Base-by-base conservation (phyloP, 306 rosid genomes). In the Cucurbita moschata region DNA sequence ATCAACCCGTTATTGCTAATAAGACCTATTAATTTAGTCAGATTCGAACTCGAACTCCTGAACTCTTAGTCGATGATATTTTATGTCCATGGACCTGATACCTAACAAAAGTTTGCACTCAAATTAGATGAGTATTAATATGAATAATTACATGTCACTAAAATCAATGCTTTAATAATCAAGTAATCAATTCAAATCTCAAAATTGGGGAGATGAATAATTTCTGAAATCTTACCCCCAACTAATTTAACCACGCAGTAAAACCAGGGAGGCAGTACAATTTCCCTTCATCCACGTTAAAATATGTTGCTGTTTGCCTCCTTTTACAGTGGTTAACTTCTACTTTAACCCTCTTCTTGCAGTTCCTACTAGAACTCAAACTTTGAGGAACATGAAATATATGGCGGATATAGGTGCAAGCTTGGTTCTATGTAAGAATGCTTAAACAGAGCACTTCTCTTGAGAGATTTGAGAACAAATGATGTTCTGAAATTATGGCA, bases 401-500 rank as follows among this genome's bases (percentile, higher is more conserved):
- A 30, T 30, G 35, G 35, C 35, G 35, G 35, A 30, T 30, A 30
- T 30, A 30, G 35, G 35, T 30, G 35, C 35, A 30, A 30, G 35
- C 35, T 30, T 30, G 35, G 35, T 30, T 30, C 35, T 30, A 30
- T 30, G 35, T 30, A 30, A 30, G 35, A 63, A 40, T 40, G 71
- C 71, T 64, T 64, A 64, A 64, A 64, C 35, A 30, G 35, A 64
- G 71, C 71, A 18, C 52, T 64, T 16, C 42, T 64, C 42, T 64
- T n/a, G 71, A 40, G 67, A 66, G 21, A 77, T 74, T 74, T 6
- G 65, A 73, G 4, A 47, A 59, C 51, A 61, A 40, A 1, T 49
- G 43, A 72, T 23, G 39, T 14, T 12, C 30, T 14, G 51, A 30
- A 19, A 3, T 77, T 89, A 89, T 18, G 97, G 93, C 79, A 91